Percentiles rank a stretch among this genome's conserved stretches.
Evolutionary conservation across 331 rosid species (phyloP).

Genomic region (Malus hybrid): DNA sequence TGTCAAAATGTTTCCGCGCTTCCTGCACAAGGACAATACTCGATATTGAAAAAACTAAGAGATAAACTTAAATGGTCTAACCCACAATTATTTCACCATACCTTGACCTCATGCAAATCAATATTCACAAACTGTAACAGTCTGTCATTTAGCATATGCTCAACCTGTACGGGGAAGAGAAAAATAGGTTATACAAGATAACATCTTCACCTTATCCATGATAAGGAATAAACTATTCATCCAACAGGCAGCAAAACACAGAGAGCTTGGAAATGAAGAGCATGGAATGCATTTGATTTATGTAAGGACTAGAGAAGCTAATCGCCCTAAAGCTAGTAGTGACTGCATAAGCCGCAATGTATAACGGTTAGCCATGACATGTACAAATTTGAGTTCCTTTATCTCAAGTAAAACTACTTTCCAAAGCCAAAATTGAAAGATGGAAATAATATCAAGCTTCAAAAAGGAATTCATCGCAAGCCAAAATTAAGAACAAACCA

Average conservation of each 20-base stretch:
- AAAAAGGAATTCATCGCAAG: background rate
- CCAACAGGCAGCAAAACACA: background rate
- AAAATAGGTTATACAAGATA: conserved; percentile 23
- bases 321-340: too few species aligned
- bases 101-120: conserved; percentile 98
- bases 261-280: background rate
- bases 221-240: background rate
- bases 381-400: background rate
- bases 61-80: background rate
- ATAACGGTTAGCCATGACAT: background rate
- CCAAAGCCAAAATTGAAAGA: background rate
- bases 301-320: background rate
- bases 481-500: background rate
- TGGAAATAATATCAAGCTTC: background rate
- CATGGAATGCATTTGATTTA: background rate
- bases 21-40: conserved; percentile 65
- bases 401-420: background rate
- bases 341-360: background rate
- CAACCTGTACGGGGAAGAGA: conserved; percentile 54
- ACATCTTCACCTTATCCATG: background rate
- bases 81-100: conserved; percentile 17
- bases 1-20: conserved; percentile 92
- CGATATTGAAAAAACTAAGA: conserved; percentile 1
- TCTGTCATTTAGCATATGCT: conserved; percentile 96
- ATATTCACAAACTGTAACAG: conserved; percentile 84